A percentile compares a stretch with the other conserved stretches of the same genome.
phyloP scores from a whole-genome alignment of 208 protist species.

The Trypanosoma theileri region DNA sequence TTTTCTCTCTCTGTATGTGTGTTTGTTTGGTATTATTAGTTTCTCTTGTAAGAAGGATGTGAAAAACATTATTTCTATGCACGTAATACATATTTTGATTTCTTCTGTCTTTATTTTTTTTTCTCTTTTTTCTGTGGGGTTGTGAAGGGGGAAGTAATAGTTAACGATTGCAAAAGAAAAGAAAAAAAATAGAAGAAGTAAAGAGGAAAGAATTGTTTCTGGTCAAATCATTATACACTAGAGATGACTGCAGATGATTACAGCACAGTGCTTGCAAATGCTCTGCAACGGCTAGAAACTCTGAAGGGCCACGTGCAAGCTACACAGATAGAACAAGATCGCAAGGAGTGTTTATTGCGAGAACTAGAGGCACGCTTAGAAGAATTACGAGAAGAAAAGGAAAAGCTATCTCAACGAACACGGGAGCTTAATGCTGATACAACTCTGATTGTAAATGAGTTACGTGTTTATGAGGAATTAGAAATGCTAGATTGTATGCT shows the following conservation, averaged over 20 bases:
- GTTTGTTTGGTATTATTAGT: neutral
- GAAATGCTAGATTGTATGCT: constrained; percentile 59
- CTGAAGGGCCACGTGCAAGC: neutral
- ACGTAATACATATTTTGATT: no score
- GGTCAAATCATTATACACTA: no score
- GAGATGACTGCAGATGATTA: constrained; percentile 7
- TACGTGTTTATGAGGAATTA: constrained; percentile 55
- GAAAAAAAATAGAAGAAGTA: neutral
- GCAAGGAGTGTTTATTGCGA: constrained; percentile 16
- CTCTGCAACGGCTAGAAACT: constrained; percentile 4
- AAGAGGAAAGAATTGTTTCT: no score
- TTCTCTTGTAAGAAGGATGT: neutral
- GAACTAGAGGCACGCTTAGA: constrained; percentile 10
- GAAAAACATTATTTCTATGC: no score
- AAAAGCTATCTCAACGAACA: constrained; percentile 5
- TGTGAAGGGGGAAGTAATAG: no score
- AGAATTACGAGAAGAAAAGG: constrained; percentile 12
- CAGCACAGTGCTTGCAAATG: neutral
- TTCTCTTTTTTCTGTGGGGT: neutral
- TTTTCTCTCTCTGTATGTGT: neutral
- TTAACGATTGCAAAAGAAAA: no score
- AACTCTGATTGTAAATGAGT: constrained; percentile 24
- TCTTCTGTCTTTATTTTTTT: neutral
- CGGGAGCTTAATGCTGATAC: constrained; percentile 20
- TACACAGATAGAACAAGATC: constrained; percentile 13